Evolutionary conservation across 179 eudicot species (phyloP), one percentile per base, ranked within the genome.

Genomic region (Beta corolliflora): DNA sequence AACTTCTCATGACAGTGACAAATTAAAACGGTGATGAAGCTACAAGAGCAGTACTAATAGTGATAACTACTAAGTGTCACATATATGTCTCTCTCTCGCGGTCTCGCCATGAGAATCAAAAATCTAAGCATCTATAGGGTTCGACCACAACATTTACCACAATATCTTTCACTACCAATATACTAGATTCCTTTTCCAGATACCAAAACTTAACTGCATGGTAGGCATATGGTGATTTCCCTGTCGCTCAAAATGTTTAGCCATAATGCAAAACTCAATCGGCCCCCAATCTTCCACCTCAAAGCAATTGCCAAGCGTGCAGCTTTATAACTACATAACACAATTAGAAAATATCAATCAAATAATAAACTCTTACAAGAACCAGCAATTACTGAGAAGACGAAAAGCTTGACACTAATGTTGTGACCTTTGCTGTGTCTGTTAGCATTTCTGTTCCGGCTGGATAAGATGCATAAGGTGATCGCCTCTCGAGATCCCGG

Each of bases 281-380:
- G 97, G 94, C 79, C 98, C 96, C 98, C 98, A 94, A 66, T 93
- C 98, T 79, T 94, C 98, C 75, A 82, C 86, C 84, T 94, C 98
- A 85, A 92, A 94, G 90, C 92, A 91, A 86, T 90, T 93, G 41
- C 93, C 98, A 77, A 94, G 93, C 9, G n/a, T n/a, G 98, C 97
- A 71, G 93, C 88, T 89, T 94, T 94, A 94, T 64, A 93, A 84
- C 98, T 93, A 83, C 45, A 52, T 61, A 82, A 52, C 55, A 77
- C 15, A 61, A 41, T 45, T 61, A 41, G n/a, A 41, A 75, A 61
- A 59, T 64, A n/a, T 56, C 63, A 84, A 59, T 64, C 61, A 84
- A 50, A 69, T 65, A 45, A 19, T 45, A 13, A 46, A 71, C 45
- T 48, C 75, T 78, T 44, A 61, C 79, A 79, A 64, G 41, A 31